Percentiles rank a stretch among this genome's conserved stretches.
Evolutionary conservation across 1,139 yeast genomes (phyloP).

Genomic region (Eremothecium gossypii): DNA sequence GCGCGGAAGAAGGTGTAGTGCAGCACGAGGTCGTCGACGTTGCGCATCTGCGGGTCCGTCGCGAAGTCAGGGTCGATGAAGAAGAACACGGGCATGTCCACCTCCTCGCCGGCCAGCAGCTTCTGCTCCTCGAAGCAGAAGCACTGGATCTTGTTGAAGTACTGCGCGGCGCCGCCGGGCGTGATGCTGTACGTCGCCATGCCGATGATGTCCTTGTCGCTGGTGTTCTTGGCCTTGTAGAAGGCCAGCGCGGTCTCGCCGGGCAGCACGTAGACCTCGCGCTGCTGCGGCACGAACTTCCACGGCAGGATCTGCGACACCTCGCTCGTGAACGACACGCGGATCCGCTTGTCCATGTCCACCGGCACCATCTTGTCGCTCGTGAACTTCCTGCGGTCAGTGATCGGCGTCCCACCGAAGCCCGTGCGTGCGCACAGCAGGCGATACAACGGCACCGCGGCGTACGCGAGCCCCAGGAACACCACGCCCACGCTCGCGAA

Average conservation of each 20-base stretch:
- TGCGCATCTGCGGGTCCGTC: slow-evolving; percentile 86
- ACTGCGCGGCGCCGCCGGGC: slow-evolving; percentile 94
- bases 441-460: slow-evolving; percentile 88
- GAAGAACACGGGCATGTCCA: slow-evolving; percentile 98
- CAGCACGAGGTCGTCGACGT: slow-evolving; percentile 79
- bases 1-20: slow-evolving; percentile 84
- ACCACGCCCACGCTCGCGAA: slow-evolving; percentile 61
- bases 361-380: slow-evolving; percentile 85
- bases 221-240: slow-evolving; percentile 79
- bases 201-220: slow-evolving; percentile 87
- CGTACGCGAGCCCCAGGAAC: slow-evolving; percentile 74
- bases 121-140: slow-evolving; percentile 97
- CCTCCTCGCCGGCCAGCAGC: slow-evolving; percentile 91
- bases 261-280: slow-evolving; percentile 88
- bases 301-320: slow-evolving; percentile 89
- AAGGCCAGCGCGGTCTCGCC: slow-evolving; percentile 98
- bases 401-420: slow-evolving; percentile 90
- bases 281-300: slow-evolving; percentile 90
- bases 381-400: slow-evolving; percentile 71
- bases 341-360: slow-evolving; percentile 71
- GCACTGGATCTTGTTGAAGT: slow-evolving; percentile 93
- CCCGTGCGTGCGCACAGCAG: slow-evolving; percentile 94
- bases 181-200: slow-evolving; percentile 97
- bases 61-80: slow-evolving; percentile 97
- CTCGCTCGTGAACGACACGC: slow-evolving; percentile 83